Percentiles rank a stretch among this genome's conserved stretches.
Conservation (phyloP, 2,329 filamentous ascomycete species). For the Diaporthe citri region DNA sequence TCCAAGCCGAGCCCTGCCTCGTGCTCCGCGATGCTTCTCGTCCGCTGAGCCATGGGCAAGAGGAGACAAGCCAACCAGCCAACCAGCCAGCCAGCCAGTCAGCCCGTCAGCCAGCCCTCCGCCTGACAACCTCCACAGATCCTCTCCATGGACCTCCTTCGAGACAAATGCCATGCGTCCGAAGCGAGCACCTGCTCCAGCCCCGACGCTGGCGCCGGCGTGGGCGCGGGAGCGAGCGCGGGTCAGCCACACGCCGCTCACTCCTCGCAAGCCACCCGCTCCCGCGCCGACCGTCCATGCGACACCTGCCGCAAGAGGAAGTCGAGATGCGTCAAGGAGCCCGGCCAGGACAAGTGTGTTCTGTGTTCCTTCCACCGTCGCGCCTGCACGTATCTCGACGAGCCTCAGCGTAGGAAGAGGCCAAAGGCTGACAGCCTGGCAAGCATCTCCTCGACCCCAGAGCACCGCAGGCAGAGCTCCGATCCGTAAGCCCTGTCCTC, state of each 20-base stretch:
- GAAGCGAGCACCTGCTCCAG: conserved; percentile 40
- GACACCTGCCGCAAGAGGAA: conserved; percentile 76
- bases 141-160: conserved; percentile 23
- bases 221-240: neutral
- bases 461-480: conserved; percentile 30
- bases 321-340: conserved; percentile 74
- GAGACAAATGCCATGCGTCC: conserved; percentile 37
- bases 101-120: conserved; percentile 14
- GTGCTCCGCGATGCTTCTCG: conserved; percentile 24
- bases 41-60: conserved; percentile 28
- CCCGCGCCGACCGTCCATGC: conserved; percentile 59
- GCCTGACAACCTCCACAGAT: conserved; percentile 13
- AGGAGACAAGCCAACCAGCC: conserved; percentile 27
- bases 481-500: neutral
- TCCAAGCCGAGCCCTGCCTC: neutral
- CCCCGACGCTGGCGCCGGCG: conserved; percentile 36
- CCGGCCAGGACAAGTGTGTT: conserved; percentile 70
- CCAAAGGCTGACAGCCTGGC: conserved; percentile 52
- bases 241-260: conserved; percentile 31
- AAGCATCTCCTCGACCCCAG: conserved; percentile 29
- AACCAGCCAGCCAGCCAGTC: conserved; percentile 23
- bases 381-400: conserved; percentile 74
- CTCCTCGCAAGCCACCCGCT: conserved; percentile 35
- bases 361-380: conserved; percentile 76
- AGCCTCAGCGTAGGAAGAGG: conserved; percentile 67